A percentile compares a stretch with the other conserved stretches of the same genome.
These are phyloP conservation scores for Coleophoma crateriformis DNA, from an alignment of 2,329 filamentous ascomycete species.

Conservation along the genomic window DNA sequence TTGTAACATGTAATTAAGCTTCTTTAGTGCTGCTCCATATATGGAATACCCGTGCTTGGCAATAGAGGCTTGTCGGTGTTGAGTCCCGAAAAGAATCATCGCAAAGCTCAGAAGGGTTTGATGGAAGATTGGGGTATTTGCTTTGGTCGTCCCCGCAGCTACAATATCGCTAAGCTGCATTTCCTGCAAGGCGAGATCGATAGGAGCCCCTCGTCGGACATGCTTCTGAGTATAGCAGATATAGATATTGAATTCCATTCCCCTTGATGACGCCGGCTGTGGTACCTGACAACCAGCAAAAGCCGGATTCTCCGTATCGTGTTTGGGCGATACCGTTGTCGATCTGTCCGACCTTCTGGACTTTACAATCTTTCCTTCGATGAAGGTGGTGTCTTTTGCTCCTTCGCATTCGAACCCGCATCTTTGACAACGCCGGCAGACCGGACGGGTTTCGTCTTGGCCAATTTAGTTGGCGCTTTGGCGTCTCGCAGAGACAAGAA, in stretches of 20 bases:
- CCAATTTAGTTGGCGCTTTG: slow-evolving; percentile 4
- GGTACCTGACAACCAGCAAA: not conserved
- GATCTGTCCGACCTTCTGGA: slow-evolving; percentile 15
- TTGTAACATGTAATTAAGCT: slow-evolving; percentile 20
- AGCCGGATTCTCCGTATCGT: not conserved
- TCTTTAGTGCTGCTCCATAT: slow-evolving; percentile 20
- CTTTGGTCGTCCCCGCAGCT: slow-evolving; percentile 3
- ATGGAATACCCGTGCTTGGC: slow-evolving; percentile 15
- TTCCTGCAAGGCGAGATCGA: slow-evolving; percentile 18
- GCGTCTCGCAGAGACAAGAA: not conserved
- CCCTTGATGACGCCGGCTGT: slow-evolving; percentile 2
- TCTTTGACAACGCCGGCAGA: slow-evolving; percentile 21
- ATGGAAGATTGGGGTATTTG: slow-evolving; percentile 11
- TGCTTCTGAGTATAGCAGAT: slow-evolving; percentile 20
- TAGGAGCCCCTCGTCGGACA: slow-evolving; percentile 16
- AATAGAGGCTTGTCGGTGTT: slow-evolving; percentile 15
- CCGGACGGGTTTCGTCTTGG: slow-evolving; percentile 21
- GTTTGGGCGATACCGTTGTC: no score
- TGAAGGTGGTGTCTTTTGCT: slow-evolving; percentile 18
- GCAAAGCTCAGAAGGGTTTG: slow-evolving; percentile 21
- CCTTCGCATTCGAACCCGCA: slow-evolving; percentile 21
- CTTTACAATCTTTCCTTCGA: slow-evolving; percentile 22
- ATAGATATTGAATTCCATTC: slow-evolving; percentile 19
- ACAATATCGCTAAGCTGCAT: slow-evolving; percentile 14
- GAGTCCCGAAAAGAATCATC: slow-evolving; percentile 21